phyloP scores from a whole-genome alignment of 805 yeast species.

The Kazachstania viticola region DNA sequence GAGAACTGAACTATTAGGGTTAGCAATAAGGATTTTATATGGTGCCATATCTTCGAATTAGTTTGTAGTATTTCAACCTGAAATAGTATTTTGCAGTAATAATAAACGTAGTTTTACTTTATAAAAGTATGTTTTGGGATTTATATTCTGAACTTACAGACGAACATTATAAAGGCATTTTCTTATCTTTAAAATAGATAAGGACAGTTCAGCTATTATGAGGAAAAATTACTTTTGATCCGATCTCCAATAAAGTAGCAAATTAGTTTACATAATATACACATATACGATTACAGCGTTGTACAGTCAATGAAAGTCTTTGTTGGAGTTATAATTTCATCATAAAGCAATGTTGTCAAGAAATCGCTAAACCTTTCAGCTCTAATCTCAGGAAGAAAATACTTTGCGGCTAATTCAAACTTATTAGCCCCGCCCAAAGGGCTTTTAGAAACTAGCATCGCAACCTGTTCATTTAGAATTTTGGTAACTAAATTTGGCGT shows the following conservation, averaged over 20 bases:
- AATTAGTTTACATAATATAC: too few species aligned
- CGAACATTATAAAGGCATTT: too few species aligned
- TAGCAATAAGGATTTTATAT: too few species aligned
- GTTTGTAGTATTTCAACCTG: too few species aligned
- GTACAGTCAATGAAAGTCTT: neutral
- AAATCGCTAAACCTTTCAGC: conserved; percentile 68
- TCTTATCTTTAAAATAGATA: conserved; percentile 13
- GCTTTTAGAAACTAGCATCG: conserved; percentile 35
- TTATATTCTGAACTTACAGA: too few species aligned
- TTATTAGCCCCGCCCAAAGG: conserved; percentile 40
- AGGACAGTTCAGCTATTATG: conserved; percentile 18
- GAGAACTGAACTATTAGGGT: too few species aligned
- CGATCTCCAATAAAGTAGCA: too few species aligned
- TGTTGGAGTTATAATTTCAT: conserved; percentile 33
- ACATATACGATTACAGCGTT: neutral
- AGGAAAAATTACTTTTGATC: too few species aligned
- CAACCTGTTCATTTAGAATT: conserved; percentile 53
- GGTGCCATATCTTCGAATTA: too few species aligned
- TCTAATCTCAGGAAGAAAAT: conserved; percentile 61
- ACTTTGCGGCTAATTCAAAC: conserved; percentile 56
- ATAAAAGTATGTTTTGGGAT: too few species aligned
- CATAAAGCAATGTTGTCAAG: conserved; percentile 66
- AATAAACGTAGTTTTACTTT: too few species aligned
- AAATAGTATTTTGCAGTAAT: too few species aligned
- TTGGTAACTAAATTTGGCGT: conserved; percentile 49